Percentiles rank a stretch among this genome's conserved stretches.
These are phyloP conservation scores for Trametes villosa DNA, from an alignment of 768 basidiomycete species.

Conservation along the genomic window DNA sequence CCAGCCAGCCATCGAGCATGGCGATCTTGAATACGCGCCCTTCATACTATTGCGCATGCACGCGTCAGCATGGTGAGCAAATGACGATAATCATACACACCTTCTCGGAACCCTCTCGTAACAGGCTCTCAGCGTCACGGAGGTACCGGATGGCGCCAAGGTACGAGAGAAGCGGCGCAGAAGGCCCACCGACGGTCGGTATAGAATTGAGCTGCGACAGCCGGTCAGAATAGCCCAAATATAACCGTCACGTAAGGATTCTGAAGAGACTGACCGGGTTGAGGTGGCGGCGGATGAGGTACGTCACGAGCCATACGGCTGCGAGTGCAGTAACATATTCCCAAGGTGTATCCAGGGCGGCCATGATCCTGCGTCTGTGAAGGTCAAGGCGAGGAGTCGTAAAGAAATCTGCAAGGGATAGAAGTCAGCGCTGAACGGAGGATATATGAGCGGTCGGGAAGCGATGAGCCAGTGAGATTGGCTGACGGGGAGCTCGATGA, in stretches of 20 bases:
- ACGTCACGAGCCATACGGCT: background rate
- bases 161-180: slow-evolving; percentile 29
- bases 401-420: no score
- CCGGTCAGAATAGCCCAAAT: background rate
- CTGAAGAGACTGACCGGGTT: slow-evolving; percentile 16
- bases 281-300: slow-evolving; percentile 5
- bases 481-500: no score
- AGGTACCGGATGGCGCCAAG: slow-evolving; percentile 34
- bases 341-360: background rate
- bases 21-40: slow-evolving; percentile 47
- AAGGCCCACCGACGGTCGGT: slow-evolving; percentile 29
- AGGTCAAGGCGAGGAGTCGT: no score
- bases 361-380: background rate
- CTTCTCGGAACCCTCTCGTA: slow-evolving; percentile 39
- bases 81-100: background rate
- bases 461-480: no score
- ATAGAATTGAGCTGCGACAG: slow-evolving; percentile 25
- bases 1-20: slow-evolving; percentile 49
- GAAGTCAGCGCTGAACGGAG: no score
- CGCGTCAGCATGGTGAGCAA: background rate
- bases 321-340: slow-evolving; percentile 7
- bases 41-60: slow-evolving; percentile 15
- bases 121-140: slow-evolving; percentile 28
- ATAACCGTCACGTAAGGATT: no score
- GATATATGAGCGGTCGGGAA: no score